Evolutionary conservation across 768 basidiomycete genomes (phyloP).

Genomic region (Polyporus arcularius): DNA sequence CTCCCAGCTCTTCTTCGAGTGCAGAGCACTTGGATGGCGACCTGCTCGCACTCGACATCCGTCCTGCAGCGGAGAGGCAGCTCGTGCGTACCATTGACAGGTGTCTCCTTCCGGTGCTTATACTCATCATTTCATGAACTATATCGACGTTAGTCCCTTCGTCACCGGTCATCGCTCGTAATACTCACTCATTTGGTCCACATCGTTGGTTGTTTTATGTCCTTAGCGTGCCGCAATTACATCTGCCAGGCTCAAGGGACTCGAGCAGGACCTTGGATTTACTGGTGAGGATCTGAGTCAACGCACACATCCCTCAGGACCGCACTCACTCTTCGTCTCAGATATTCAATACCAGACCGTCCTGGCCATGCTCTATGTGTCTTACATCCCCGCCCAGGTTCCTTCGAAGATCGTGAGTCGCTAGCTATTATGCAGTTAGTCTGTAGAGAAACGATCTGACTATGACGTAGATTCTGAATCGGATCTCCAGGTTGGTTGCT

Average conservation of each 20-base stretch:
- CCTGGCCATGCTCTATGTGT: slow-evolving; percentile 55
- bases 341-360: slow-evolving; percentile 55
- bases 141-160: slow-evolving; percentile 55
- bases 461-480: slow-evolving; percentile 50
- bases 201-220: background rate
- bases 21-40: slow-evolving; percentile 15
- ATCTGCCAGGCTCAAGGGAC: slow-evolving; percentile 41
- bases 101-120: slow-evolving; percentile 56
- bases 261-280: slow-evolving; percentile 40
- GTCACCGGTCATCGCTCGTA: background rate
- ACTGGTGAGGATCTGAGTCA: slow-evolving; percentile 23
- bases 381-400: slow-evolving; percentile 64
- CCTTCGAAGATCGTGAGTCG: slow-evolving; percentile 63
- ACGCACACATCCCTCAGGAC: background rate
- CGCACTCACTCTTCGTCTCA: slow-evolving; percentile 23
- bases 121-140: slow-evolving; percentile 67
- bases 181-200: background rate
- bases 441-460: too few relatives aligned
- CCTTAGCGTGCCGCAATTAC: slow-evolving; percentile 40
- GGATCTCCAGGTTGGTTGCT: slow-evolving; percentile 45
- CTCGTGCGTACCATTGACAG: slow-evolving; percentile 59
- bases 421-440: background rate
- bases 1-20: background rate
- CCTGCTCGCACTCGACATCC: slow-evolving; percentile 24
- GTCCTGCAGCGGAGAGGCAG: slow-evolving; percentile 33